Evolutionary conservation across 768 basidiomycete species (phyloP).

Genomic region (Zangia roseola): DNA sequence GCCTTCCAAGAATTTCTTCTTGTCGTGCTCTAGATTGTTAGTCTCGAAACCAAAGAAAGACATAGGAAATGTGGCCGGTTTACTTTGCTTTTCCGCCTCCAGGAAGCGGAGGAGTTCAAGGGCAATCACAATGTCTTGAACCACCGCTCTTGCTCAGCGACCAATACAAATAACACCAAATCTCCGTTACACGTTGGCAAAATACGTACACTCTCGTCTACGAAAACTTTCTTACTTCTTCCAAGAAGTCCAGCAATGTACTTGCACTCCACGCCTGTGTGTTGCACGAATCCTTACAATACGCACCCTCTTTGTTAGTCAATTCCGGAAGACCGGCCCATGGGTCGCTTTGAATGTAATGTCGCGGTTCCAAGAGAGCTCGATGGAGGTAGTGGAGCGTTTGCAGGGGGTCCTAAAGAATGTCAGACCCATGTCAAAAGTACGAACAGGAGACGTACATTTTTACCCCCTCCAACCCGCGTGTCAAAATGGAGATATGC

Average conservation of each 20-base stretch:
- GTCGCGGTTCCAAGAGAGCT: constrained; percentile 65
- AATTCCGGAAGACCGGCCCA: constrained; percentile 96
- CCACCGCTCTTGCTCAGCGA: constrained; percentile 2
- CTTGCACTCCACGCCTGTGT: constrained; percentile 98
- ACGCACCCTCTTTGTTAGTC: constrained; percentile 80
- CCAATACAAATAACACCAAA: constrained; percentile 27
- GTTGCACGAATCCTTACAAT: constrained; percentile 84
- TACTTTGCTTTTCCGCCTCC: constrained; percentile 20
- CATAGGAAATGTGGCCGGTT: constrained; percentile 40
- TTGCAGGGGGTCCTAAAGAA: constrained; percentile 55
- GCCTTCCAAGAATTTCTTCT: constrained; percentile 51
- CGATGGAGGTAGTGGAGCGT: constrained; percentile 82
- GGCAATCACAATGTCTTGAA: constrained; percentile 14
- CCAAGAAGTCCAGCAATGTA: constrained; percentile 86
- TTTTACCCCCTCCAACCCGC: constrained; percentile 59
- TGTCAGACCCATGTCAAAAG: not conserved
- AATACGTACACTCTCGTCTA: constrained; percentile 7
- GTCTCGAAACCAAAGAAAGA: constrained; percentile 82
- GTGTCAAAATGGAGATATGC: constrained; percentile 91
- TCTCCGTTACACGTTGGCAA: constrained; percentile 4
- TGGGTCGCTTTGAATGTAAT: constrained; percentile 72
- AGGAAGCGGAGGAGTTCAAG: constrained; percentile 13
- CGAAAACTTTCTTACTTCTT: constrained; percentile 48
- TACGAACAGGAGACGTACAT: constrained; percentile 45
- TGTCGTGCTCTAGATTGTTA: constrained; percentile 62